These are phyloP conservation scores for Ceriops tagal DNA, from an alignment of 345 rosid species.

Conservation along the genomic window DNA sequence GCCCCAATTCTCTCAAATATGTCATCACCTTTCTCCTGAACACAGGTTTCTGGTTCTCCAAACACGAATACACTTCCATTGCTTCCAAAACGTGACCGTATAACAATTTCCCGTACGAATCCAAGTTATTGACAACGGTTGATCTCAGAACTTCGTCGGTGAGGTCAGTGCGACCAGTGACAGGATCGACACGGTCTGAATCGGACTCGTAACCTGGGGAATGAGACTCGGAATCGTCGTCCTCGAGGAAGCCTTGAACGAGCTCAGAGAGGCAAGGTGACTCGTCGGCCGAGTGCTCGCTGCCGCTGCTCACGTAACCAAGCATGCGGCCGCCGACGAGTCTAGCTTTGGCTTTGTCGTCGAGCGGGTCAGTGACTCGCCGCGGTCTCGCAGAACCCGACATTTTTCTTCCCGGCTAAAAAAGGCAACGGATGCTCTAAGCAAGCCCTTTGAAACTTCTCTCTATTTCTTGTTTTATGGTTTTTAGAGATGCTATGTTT, in stretches of 20 bases:
- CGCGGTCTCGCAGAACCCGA: slow-evolving; percentile 36
- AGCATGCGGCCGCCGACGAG: slow-evolving; percentile 39
- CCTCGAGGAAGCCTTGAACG: slow-evolving; percentile 66
- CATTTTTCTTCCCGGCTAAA: slow-evolving; percentile 20
- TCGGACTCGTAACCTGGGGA: slow-evolving; percentile 37
- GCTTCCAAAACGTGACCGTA: slow-evolving; percentile 41
- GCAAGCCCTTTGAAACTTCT: not conserved
- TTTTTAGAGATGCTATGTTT: not conserved
- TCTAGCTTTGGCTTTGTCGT: slow-evolving; percentile 58
- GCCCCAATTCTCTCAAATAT: slow-evolving; percentile 54
- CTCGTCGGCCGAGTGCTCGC: slow-evolving; percentile 65
- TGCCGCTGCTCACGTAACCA: slow-evolving; percentile 63
- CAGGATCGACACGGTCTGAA: slow-evolving; percentile 35
- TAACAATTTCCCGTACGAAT: slow-evolving; percentile 44
- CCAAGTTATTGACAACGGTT: slow-evolving; percentile 18
- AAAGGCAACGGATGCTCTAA: not conserved
- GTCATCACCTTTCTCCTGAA: slow-evolving; percentile 60
- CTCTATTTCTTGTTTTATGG: not conserved
- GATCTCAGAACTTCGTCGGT: slow-evolving; percentile 27
- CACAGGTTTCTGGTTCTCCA: slow-evolving; percentile 28
- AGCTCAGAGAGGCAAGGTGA: slow-evolving; percentile 76
- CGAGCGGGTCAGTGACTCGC: slow-evolving; percentile 59
- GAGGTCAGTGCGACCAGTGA: slow-evolving; percentile 29
- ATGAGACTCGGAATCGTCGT: slow-evolving; percentile 26
- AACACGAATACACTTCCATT: slow-evolving; percentile 42